phyloP scores from a whole-genome alignment of 2,329 filamentous ascomycete species.

The Tolypocladium paradoxum region DNA sequence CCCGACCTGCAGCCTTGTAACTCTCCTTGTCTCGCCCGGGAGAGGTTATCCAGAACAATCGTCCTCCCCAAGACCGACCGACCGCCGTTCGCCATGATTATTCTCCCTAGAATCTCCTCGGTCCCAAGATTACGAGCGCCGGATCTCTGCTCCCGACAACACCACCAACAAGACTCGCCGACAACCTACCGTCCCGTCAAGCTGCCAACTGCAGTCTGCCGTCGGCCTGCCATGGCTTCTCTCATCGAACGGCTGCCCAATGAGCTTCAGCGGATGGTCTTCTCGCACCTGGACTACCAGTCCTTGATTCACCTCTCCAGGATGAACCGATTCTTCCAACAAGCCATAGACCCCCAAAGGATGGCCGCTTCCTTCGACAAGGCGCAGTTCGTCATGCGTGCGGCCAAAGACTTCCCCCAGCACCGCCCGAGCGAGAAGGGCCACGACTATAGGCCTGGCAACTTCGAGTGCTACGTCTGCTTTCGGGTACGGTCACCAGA shows the following conservation, averaged over 20 bases:
- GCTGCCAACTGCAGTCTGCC: neutral
- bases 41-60: neutral
- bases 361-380: conserved; percentile 26
- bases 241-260: conserved; percentile 22
- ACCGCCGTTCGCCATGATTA: conserved; percentile 15
- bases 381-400: conserved; percentile 29
- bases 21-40: neutral
- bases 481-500: conserved; percentile 28
- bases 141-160: neutral
- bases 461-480: conserved; percentile 31
- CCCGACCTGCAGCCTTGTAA: neutral
- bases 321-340: conserved; percentile 23
- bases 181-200: neutral
- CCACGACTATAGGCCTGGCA: conserved; percentile 26
- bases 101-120: conserved; percentile 13
- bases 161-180: neutral
- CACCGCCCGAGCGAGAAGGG: conserved; percentile 27
- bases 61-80: neutral
- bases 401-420: conserved; percentile 28
- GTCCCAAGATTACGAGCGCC: conserved; percentile 9
- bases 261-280: conserved; percentile 22
- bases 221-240: conserved; percentile 9
- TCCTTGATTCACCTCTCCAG: conserved; percentile 28
- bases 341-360: conserved; percentile 18
- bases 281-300: conserved; percentile 26